Evolutionary conservation across 139 green algal species (phyloP).

Genomic region (Pleodorina starrii): DNA sequence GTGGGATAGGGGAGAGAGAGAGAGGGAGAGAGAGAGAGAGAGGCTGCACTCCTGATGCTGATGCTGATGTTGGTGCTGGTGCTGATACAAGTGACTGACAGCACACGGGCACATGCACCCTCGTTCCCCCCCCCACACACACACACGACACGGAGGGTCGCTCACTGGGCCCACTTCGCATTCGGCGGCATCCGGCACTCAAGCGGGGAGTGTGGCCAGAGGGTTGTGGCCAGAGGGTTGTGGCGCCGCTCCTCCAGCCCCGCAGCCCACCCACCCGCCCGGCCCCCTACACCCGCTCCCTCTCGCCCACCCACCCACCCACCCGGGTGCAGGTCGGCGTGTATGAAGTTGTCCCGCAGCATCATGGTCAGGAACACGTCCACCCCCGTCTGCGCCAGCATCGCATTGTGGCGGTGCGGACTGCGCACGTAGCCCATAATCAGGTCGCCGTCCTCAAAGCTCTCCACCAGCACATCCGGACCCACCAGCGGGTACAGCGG

Average conservation of each 20-base stretch:
- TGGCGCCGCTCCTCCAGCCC: neutral
- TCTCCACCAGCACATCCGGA: constrained; percentile 90
- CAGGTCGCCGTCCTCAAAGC: constrained; percentile 85
- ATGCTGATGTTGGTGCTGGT: too few relatives aligned
- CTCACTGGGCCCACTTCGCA: too few relatives aligned
- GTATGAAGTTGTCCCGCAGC: constrained; percentile 92
- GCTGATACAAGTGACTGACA: too few relatives aligned
- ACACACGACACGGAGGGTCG: too few relatives aligned
- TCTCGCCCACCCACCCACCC: neutral
- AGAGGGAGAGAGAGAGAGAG: too few relatives aligned
- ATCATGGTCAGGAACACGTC: constrained; percentile 85
- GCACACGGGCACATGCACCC: too few relatives aligned
- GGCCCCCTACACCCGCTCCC: neutral
- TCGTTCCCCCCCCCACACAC: too few relatives aligned
- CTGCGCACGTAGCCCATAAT: constrained; percentile 65
- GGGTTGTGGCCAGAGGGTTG: neutral
- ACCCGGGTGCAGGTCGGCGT: constrained; percentile 83
- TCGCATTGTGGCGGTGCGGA: constrained; percentile 48
- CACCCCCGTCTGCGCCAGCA: constrained; percentile 35
- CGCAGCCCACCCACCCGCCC: neutral
- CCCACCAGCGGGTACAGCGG: constrained; percentile 86
- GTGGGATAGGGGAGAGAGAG: too few relatives aligned
- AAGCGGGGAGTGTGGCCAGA: too few relatives aligned
- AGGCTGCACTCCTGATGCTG: too few relatives aligned
- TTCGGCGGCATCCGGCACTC: too few relatives aligned